These are phyloP conservation scores for Coprinopsis cinerea DNA, from an alignment of 768 basidiomycete genomes.

Conservation along the genomic window DNA sequence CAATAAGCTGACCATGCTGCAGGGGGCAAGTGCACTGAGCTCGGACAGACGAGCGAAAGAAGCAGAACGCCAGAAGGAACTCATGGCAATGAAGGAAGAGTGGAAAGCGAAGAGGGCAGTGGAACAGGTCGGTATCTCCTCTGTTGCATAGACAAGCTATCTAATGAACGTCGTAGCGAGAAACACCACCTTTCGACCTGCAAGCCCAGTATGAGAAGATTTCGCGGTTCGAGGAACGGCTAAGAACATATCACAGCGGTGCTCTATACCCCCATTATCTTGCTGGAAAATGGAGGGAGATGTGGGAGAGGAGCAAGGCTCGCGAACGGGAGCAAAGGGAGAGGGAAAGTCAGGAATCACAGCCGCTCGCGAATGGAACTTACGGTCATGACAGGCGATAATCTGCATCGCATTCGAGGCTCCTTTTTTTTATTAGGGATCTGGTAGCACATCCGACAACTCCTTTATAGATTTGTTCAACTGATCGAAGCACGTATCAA, in stretches of 20 bases:
- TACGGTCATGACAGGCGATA: constrained; percentile 11
- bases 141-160: background rate
- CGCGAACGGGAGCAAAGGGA: constrained; percentile 23
- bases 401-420: background rate
- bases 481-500: constrained; percentile 58
- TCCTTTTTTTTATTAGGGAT: constrained; percentile 10
- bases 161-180: constrained; percentile 2
- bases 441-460: constrained; percentile 21
- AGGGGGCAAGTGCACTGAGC: constrained; percentile 22
- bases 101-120: constrained; percentile 49
- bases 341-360: constrained; percentile 23
- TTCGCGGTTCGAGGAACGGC: constrained; percentile 51
- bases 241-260: constrained; percentile 43
- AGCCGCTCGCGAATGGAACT: constrained; percentile 20
- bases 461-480: constrained; percentile 38
- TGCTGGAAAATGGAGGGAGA: constrained; percentile 51
- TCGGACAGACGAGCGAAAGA: constrained; percentile 38
- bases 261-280: constrained; percentile 59
- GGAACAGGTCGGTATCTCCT: constrained; percentile 44
- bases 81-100: constrained; percentile 67
- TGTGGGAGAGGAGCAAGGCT: constrained; percentile 37
- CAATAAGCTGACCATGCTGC: constrained; percentile 35
- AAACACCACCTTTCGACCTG: constrained; percentile 49
- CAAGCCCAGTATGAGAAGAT: constrained; percentile 60
- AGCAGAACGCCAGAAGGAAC: constrained; percentile 64